A percentile compares a stretch with the other conserved stretches of the same genome.
Conservation (phyloP, 202 grass and related monocot genomes). For the Sporobolus alterniflorus region DNA sequence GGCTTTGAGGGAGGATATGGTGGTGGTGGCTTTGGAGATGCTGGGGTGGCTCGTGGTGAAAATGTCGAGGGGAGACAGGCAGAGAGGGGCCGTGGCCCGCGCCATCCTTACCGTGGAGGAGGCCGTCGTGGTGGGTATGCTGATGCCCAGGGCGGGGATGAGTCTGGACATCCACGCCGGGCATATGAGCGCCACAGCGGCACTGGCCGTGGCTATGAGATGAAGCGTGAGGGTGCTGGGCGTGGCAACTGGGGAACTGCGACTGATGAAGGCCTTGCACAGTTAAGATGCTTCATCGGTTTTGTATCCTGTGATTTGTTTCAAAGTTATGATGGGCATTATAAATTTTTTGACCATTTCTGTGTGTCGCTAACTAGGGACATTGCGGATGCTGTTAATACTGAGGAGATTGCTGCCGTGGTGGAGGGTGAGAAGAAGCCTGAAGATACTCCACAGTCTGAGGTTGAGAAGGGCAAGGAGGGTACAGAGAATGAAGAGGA, state of each 20-base stretch:
- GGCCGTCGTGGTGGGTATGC: conserved; percentile 44
- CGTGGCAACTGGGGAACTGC: conserved; percentile 79
- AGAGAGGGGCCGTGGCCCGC: conserved; percentile 27
- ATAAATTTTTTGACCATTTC: not conserved
- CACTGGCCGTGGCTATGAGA: conserved; percentile 66
- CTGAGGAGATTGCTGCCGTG: conserved; percentile 29
- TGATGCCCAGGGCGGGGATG: conserved; percentile 55
- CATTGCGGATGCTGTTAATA: conserved; percentile 28
- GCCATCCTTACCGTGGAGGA: conserved; percentile 62
- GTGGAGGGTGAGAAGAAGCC: conserved; percentile 45
- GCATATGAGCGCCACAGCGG: conserved; percentile 80
- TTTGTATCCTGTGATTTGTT: not conserved
- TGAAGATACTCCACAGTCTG: conserved; percentile 35
- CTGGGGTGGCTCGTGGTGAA: conserved; percentile 9
- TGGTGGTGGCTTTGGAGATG: conserved; percentile 23
- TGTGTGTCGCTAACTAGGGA: conserved; percentile 34
- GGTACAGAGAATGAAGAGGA: conserved; percentile 42
- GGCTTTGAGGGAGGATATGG: conserved; percentile 46
- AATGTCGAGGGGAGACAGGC: conserved; percentile 33
- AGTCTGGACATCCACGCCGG: conserved; percentile 44
- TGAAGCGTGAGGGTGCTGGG: conserved; percentile 79
- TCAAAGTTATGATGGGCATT: not conserved
- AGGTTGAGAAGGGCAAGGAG: conserved; percentile 55
- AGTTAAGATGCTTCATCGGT: conserved; percentile 36
- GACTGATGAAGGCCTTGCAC: conserved; percentile 55